phyloP scores from a whole-genome alignment of 2,329 filamentous ascomycete species.

The Claviceps maximensis region DNA sequence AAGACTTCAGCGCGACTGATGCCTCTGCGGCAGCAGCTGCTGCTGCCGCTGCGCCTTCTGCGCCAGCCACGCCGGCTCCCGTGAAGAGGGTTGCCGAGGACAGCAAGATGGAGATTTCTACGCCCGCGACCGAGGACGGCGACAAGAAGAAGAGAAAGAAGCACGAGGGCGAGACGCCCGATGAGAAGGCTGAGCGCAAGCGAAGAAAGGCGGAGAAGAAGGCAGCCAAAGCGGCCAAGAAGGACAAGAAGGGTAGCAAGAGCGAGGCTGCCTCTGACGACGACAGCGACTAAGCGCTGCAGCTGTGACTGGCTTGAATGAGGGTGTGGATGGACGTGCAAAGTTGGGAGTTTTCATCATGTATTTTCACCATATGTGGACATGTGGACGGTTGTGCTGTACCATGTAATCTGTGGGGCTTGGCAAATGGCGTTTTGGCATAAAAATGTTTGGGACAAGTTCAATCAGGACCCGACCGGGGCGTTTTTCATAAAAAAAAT shows the following conservation, averaged over 20 bases:
- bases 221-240: constrained; percentile 43
- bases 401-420: constrained; percentile 9
- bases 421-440: constrained; percentile 13
- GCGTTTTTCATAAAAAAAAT: too few relatives aligned
- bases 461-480: too few relatives aligned
- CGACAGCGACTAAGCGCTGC: constrained; percentile 9
- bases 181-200: constrained; percentile 52
- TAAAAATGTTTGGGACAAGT: constrained; percentile 4
- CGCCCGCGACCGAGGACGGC: constrained; percentile 34
- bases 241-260: constrained; percentile 40
- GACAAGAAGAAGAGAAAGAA: constrained; percentile 64
- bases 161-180: constrained; percentile 62
- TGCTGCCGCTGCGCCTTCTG: constrained; percentile 20
- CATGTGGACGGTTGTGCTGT: constrained; percentile 11
- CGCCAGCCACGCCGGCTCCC: constrained; percentile 7
- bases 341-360: constrained; percentile 4
- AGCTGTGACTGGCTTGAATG: background rate
- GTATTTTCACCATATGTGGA: background rate
- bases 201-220: constrained; percentile 48
- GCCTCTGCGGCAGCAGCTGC: constrained; percentile 31
- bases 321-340: background rate
- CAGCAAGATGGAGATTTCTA: constrained; percentile 21
- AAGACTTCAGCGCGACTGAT: constrained; percentile 61
- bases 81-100: constrained; percentile 23
- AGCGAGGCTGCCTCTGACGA: constrained; percentile 39